phyloP scores from a whole-genome alignment of 345 rosid genomes.

The Rhodamnia rubescens region DNA sequence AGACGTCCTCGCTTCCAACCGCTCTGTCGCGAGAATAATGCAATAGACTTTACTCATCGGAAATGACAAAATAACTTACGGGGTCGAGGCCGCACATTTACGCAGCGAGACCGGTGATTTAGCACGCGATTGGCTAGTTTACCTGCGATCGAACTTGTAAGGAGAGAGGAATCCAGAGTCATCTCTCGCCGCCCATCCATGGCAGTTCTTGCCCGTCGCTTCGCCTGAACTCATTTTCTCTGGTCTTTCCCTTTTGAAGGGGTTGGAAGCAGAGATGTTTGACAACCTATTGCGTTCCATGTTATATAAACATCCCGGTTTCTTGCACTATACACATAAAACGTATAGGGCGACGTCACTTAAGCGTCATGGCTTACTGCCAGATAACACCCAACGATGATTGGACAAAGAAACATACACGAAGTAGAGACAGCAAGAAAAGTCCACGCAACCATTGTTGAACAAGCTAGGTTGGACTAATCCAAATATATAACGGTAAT shows the following conservation, averaged over 20 bases:
- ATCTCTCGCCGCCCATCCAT: neutral
- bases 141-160: neutral
- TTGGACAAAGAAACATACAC: neutral
- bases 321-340: neutral
- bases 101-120: rapidly evolving
- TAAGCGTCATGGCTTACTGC: neutral
- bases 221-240: neutral
- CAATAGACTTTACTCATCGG: neutral
- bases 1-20: neutral
- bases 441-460: neutral
- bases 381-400: neutral
- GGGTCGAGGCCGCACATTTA: neutral
- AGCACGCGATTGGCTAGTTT: neutral
- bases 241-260: neutral
- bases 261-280: neutral
- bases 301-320: neutral
- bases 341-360: neutral
- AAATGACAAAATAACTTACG: neutral
- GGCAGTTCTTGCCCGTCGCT: neutral
- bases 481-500: neutral
- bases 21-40: neutral
- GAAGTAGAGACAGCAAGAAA: neutral
- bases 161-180: neutral
- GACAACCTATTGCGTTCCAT: neutral
- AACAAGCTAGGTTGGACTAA: neutral